Evolutionary conservation across 2,329 filamentous ascomycete genomes (phyloP).

Genomic region (Ophiocordyceps camponoti-floridani): DNA sequence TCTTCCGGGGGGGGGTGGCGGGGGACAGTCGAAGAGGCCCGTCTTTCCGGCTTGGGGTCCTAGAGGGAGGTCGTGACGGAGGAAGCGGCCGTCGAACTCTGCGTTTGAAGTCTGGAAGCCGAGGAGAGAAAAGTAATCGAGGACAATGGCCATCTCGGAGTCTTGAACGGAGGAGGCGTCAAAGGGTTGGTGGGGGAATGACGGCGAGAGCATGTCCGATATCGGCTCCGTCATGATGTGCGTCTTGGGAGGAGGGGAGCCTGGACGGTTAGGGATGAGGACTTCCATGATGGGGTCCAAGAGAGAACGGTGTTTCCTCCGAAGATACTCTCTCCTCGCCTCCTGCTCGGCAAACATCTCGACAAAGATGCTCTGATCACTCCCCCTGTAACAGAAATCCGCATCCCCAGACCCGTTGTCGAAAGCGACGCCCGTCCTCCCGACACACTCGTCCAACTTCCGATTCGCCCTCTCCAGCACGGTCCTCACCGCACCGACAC

Average conservation of each 20-base stretch:
- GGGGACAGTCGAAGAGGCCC: conserved; percentile 7
- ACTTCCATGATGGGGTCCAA: conserved; percentile 7
- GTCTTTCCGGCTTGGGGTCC: conserved; percentile 6
- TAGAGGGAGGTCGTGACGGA: conserved; percentile 6
- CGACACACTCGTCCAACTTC: conserved; percentile 7
- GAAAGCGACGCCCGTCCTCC: conserved; percentile 1
- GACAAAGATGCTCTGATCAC: conserved; percentile 12
- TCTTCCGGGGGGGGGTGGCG: too few species aligned
- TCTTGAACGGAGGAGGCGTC: conserved; percentile 1
- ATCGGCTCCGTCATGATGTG: conserved; percentile 4
- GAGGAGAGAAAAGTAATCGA: conserved; percentile 12
- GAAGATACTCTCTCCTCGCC: not conserved
- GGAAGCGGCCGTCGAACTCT: conserved; percentile 8
- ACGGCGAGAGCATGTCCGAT: conserved; percentile 8
- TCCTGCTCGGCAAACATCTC: conserved; percentile 13
- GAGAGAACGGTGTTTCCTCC: conserved; percentile 7
- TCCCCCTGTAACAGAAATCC: conserved; percentile 8
- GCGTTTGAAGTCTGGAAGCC: conserved; percentile 10
- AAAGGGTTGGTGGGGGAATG: conserved; percentile 8
- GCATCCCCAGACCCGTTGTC: conserved; percentile 4
- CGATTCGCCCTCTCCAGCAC: conserved; percentile 7
- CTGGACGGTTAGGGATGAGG: conserved; percentile 6
- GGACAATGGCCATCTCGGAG: conserved; percentile 9
- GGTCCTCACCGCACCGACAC: conserved; percentile 7
- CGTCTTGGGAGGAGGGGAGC: conserved; percentile 5